A percentile compares a stretch with the other conserved stretches of the same genome.
These are phyloP conservation scores for Miamiensis avidus DNA, from an alignment of 169 alveolate genomes.

Conservation along the genomic window DNA sequence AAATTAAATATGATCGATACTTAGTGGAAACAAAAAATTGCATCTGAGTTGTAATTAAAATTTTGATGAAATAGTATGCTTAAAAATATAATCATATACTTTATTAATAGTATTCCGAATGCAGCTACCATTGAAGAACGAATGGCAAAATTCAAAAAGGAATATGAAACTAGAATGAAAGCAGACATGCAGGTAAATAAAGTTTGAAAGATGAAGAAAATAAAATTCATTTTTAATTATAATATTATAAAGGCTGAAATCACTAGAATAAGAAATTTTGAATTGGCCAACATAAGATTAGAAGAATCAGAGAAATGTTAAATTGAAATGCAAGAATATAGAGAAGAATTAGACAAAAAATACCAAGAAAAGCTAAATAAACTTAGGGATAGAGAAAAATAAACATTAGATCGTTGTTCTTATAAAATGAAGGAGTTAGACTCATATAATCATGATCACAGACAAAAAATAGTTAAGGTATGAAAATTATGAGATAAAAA, in stretches of 20 bases:
- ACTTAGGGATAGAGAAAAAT: conserved; percentile 29
- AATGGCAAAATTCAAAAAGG: conserved; percentile 9
- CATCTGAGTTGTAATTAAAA: background rate
- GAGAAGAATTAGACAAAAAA: conserved; percentile 37
- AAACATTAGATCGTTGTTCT: conserved; percentile 17
- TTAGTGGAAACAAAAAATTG: conserved; percentile 17
- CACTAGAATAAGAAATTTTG: conserved; percentile 30
- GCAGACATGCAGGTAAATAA: conserved; percentile 9
- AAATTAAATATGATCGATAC: conserved; percentile 26
- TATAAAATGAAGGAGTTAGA: conserved; percentile 25
- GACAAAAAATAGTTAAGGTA: conserved; percentile 16
- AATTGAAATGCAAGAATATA: conserved; percentile 22
- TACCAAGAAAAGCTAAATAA: conserved; percentile 26
- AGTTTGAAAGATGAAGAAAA: too few relatives aligned
- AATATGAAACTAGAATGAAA: conserved; percentile 28
- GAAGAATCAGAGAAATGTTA: conserved; percentile 28
- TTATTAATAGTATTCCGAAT: background rate
- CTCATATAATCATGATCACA: conserved; percentile 19
- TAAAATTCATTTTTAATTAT: too few relatives aligned
- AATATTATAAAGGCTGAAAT: conserved; percentile 11
- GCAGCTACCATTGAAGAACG: conserved; percentile 29
- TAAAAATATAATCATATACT: too few relatives aligned
- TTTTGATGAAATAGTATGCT: too few relatives aligned
- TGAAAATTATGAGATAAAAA: background rate
- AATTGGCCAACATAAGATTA: conserved; percentile 6